Percentiles rank a stretch among this genome's conserved stretches.
Conservation (phyloP, 768 basidiomycete genomes). For the Serendipita sp. region DNA sequence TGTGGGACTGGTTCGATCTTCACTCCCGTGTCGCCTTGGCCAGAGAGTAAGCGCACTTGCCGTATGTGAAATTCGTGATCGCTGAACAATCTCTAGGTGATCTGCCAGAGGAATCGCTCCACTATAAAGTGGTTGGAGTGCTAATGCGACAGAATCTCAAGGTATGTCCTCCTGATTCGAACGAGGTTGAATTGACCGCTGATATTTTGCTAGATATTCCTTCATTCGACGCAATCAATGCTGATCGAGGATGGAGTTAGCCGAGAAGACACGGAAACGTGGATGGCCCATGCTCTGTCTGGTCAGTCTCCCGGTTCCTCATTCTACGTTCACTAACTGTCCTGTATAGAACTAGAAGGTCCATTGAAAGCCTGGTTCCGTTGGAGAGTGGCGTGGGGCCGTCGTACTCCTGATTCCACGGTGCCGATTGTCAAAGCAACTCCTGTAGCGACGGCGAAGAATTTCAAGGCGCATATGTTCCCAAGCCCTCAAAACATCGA, state of each 20-base stretch:
- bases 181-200: not conserved
- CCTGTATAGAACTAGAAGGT: not conserved
- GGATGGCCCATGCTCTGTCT: not conserved
- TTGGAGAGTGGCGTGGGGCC: not conserved
- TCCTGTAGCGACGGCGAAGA: not conserved
- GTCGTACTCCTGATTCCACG: not conserved
- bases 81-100: not conserved
- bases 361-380: not conserved
- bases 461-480: not conserved
- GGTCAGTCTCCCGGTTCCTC: not conserved
- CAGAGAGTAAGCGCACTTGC: not conserved
- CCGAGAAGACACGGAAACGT: not conserved
- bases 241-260: not conserved
- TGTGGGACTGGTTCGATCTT: not conserved
- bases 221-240: not conserved
- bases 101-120: not conserved
- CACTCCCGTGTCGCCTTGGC: not conserved
- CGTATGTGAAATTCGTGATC: not conserved
- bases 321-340: not conserved
- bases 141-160: slow-evolving; percentile 4
- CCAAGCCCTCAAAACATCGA: not conserved
- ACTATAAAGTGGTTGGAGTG: not conserved
- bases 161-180: not conserved
- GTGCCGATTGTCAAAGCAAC: not conserved
- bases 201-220: not conserved